phyloP scores from a whole-genome alignment of 177 flowering plant species.

The Vitis hybrid region DNA sequence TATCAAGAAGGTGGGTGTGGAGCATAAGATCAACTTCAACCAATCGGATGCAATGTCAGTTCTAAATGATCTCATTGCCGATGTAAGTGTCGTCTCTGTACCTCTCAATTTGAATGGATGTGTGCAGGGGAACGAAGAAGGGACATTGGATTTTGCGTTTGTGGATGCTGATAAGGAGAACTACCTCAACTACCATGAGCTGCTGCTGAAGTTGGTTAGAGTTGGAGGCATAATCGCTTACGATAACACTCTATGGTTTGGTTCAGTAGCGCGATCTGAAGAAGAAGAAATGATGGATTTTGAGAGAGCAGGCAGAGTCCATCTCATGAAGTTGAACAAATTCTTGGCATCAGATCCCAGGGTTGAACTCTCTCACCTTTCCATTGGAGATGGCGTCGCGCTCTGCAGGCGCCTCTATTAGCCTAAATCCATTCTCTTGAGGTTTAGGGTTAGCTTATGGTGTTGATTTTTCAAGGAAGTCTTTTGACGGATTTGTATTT shows the following conservation, averaged over 20 bases:
- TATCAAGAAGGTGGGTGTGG: constrained; percentile 41
- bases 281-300: constrained; percentile 17
- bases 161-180: constrained; percentile 47
- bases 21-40: constrained; percentile 40
- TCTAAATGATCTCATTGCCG: constrained; percentile 21
- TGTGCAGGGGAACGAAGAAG: constrained; percentile 26
- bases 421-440: no score
- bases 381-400: constrained; percentile 46
- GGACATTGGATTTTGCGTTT: constrained; percentile 39
- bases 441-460: no score
- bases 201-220: constrained; percentile 31
- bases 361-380: constrained; percentile 25
- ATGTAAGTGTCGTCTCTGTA: constrained; percentile 12
- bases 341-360: constrained; percentile 30
- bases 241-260: constrained; percentile 43
- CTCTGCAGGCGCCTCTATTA: constrained; percentile 35
- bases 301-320: not conserved
- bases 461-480: no score
- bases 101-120: not conserved
- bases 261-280: constrained; percentile 28
- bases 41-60: constrained; percentile 21
- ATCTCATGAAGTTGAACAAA: constrained; percentile 23
- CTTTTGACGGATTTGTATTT: no score
- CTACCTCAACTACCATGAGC: constrained; percentile 34
- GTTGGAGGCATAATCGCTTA: constrained; percentile 41